Base-by-base conservation (phyloP, 2,329 filamentous ascomycete genomes). In the Fusarium sublunatum region DNA sequence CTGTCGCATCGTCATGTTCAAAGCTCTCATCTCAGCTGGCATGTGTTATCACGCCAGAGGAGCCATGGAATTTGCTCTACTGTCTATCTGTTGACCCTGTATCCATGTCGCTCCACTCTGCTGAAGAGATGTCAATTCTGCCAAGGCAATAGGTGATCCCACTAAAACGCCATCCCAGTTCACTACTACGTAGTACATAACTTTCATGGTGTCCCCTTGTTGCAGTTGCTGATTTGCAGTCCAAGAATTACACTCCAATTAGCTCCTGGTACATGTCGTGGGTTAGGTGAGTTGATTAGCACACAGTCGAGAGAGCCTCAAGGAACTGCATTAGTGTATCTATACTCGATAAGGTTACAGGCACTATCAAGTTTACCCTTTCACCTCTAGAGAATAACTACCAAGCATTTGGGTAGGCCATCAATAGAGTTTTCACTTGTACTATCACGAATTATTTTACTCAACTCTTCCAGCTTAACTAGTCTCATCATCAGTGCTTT, bases 231-330 rank as follows among this genome's bases (percentile, higher is more conserved):
- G 35, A 22, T 38, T 19, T 36, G 7, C 32, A 34, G 34, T 19
- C 19, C n/a, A 19, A 19, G 34, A 12, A 56, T 57, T 25, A 34
- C 9, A 44, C 24, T 34, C 11, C 11, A 42, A 10, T 19, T 36
- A 19, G 34, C 19, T 36, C 34, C 19, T 13, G 11, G n/a, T 28
- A 12, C 25, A 32, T 40, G 7, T 43, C 31, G 19, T 46, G 31
- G 31, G 43, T 35, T 46, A 46, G 31, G 31, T 46, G 22, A 46
- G 31, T 46, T 46, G 24, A 13, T 26, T 35, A 35, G 43, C 5
- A 24, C 43, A 24, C 19, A 24, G 9, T 12, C 19, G 11, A 24
- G 15, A 38, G 35, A 32, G 29, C 12, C 7, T 15, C 13, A 22
- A 38, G 35, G 7, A 10, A 19, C 10, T 8, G n/a, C 10, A 31